A percentile compares a stretch with the other conserved stretches of the same genome.
These are phyloP conservation scores for Boletus subparvulus DNA, from an alignment of 768 basidiomycete species.

Conservation along the genomic window DNA sequence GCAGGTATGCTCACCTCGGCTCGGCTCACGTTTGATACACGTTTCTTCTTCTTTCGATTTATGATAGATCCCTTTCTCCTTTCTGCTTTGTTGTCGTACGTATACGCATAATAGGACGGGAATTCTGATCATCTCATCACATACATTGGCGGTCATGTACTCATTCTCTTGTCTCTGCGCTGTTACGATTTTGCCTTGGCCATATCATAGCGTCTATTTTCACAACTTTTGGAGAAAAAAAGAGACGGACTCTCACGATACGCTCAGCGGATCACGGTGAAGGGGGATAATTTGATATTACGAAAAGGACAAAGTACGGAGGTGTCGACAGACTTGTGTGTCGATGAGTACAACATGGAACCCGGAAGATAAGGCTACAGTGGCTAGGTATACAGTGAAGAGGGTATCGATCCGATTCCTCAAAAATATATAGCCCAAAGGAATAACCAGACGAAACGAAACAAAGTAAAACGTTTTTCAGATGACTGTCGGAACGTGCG, in stretches of 20 bases:
- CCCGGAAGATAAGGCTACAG: conserved; percentile 38
- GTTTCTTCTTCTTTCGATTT: background rate
- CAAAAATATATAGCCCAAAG: conserved; percentile 6
- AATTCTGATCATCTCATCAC: conserved; percentile 21
- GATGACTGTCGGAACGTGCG: conserved; percentile 33
- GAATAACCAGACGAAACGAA: background rate
- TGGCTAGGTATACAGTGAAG: conserved; percentile 34
- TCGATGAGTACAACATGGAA: background rate
- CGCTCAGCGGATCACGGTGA: too few relatives aligned
- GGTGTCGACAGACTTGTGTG: background rate
- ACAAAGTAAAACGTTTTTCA: conserved; percentile 19
- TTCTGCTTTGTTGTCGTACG: conserved; percentile 14
- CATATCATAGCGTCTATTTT: background rate
- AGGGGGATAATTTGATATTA: too few relatives aligned
- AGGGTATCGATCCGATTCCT: conserved; percentile 20
- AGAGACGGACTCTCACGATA: too few relatives aligned
- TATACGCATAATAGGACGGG: conserved; percentile 28
- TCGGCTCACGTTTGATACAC: conserved; percentile 13
- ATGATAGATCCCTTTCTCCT: conserved; percentile 4
- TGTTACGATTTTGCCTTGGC: background rate
- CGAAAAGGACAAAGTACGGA: background rate
- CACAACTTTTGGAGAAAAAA: background rate
- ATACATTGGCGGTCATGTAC: conserved; percentile 5
- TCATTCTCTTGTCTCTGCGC: background rate
- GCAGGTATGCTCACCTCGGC: conserved; percentile 11